These are phyloP conservation scores for Posidonia australis DNA, from an alignment of 106 monocot genomes.

Conservation along the genomic window DNA sequence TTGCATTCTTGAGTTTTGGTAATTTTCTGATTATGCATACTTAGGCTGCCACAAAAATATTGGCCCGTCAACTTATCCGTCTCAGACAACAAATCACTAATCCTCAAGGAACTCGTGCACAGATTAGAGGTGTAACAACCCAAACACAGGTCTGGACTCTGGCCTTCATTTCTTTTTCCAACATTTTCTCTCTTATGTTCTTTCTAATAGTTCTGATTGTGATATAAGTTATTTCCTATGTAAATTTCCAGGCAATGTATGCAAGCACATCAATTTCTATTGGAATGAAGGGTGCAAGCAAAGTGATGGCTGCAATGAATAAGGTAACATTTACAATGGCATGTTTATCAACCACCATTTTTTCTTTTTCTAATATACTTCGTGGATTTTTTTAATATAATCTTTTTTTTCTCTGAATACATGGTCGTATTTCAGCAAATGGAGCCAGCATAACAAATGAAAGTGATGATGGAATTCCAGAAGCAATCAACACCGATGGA, in stretches of 20 bases:
- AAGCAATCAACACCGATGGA: too few species aligned
- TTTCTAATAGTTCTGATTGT: not conserved
- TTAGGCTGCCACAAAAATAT: conserved; percentile 84
- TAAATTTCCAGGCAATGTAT: conserved; percentile 70
- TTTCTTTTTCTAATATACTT: too few species aligned
- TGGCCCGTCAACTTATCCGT: conserved; percentile 90
- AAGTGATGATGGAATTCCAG: conserved; percentile 88
- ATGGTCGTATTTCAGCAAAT: too few species aligned
- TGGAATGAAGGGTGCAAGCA: conserved; percentile 99
- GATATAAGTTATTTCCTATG: not conserved
- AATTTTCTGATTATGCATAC: conserved; percentile 3
- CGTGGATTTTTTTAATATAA: not conserved
- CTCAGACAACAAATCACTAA: conserved; percentile 94
- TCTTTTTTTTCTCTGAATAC: conserved; percentile 65
- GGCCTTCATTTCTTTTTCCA: not conserved
- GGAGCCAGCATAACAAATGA: conserved; percentile 75
- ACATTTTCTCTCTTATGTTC: not conserved
- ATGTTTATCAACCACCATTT: too few species aligned
- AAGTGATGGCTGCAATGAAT: conserved; percentile 97
- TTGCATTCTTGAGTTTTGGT: not conserved
- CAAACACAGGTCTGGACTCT: conserved; percentile 65
- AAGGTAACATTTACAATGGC: too few species aligned
- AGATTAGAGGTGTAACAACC: conserved; percentile 89
- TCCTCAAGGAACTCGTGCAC: conserved; percentile 89
- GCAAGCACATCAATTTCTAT: conserved; percentile 95